Evolutionary conservation across 371 early-diverging fungal species (phyloP).

Genomic region (Lichtheimia ramosa): DNA sequence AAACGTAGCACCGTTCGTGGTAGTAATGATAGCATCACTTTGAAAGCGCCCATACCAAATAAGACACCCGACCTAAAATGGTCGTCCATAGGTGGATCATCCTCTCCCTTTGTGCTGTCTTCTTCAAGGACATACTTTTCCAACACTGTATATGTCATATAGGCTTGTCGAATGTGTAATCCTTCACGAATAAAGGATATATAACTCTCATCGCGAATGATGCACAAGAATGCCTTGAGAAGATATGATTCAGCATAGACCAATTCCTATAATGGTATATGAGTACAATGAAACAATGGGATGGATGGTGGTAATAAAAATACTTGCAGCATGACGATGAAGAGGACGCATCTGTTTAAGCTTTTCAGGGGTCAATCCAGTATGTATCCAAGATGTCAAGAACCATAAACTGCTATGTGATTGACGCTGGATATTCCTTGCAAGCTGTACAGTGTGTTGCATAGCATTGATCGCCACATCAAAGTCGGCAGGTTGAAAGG

Average conservation of each 20-base stretch:
- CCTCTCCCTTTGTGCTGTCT: neutral
- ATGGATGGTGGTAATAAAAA: too few relatives aligned
- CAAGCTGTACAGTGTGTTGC: conserved; percentile 49
- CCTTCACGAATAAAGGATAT: conserved; percentile 69
- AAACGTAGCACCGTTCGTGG: conserved; percentile 60
- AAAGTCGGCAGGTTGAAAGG: conserved; percentile 65
- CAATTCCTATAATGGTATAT: conserved; percentile 43
- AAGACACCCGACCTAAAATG: conserved; percentile 69
- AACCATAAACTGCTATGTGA: conserved; percentile 13
- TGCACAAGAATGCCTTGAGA: conserved; percentile 59
- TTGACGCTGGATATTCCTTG: conserved; percentile 45
- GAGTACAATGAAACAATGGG: too few relatives aligned
- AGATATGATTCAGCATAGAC: conserved; percentile 68
- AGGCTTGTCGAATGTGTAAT: conserved; percentile 60
- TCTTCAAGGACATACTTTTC: conserved; percentile 50
- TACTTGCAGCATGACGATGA: conserved; percentile 62
- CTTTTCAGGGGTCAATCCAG: conserved; percentile 17
- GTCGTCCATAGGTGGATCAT: conserved; percentile 45
- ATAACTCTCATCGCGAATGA: conserved; percentile 64
- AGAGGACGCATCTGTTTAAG: conserved; percentile 53
- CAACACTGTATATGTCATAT: conserved; percentile 52
- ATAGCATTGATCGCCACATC: conserved; percentile 49
- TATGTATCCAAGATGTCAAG: conserved; percentile 26
- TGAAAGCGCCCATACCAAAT: conserved; percentile 69
- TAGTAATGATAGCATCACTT: conserved; percentile 63